Conservation (phyloP, 1,139 yeast genomes). For the Sugiyamaella neomexicana region DNA sequence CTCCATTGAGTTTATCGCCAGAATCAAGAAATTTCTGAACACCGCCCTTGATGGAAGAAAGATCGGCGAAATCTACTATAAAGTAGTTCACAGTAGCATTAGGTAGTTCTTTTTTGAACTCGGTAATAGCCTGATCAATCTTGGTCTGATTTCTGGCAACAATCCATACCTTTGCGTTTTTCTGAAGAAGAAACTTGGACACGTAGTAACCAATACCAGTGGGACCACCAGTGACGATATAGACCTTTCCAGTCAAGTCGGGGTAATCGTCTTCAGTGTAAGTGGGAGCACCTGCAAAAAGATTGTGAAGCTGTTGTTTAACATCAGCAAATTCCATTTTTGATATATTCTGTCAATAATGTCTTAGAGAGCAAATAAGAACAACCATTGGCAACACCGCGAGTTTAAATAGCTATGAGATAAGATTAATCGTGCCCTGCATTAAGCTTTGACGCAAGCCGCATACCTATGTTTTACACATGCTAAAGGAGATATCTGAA, state of each 20-base stretch:
- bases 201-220: slow-evolving; percentile 51
- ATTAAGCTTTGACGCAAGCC: no score
- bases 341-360: background rate
- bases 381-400: background rate
- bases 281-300: slow-evolving; percentile 31
- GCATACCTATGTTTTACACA: no score
- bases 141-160: slow-evolving; percentile 45
- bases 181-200: slow-evolving; percentile 44
- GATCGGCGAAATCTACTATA: slow-evolving; percentile 48
- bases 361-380: background rate
- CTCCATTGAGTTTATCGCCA: slow-evolving; percentile 35
- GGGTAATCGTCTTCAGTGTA: slow-evolving; percentile 46
- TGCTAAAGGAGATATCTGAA: no score
- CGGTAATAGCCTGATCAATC: slow-evolving; percentile 41
- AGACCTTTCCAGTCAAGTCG: slow-evolving; percentile 46
- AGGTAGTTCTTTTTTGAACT: slow-evolving; percentile 35
- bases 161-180: slow-evolving; percentile 48
- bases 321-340: slow-evolving; percentile 18
- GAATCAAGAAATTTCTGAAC: slow-evolving; percentile 39
- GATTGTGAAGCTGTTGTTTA: slow-evolving; percentile 15
- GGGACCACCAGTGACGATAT: slow-evolving; percentile 50
- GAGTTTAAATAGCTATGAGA: background rate
- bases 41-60: slow-evolving; percentile 48
- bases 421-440: no score
- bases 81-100: slow-evolving; percentile 31